Evolutionary conservation across 495 filamentous ascomycete genomes (phyloP).

Genomic region (Penicillium paxilli): DNA sequence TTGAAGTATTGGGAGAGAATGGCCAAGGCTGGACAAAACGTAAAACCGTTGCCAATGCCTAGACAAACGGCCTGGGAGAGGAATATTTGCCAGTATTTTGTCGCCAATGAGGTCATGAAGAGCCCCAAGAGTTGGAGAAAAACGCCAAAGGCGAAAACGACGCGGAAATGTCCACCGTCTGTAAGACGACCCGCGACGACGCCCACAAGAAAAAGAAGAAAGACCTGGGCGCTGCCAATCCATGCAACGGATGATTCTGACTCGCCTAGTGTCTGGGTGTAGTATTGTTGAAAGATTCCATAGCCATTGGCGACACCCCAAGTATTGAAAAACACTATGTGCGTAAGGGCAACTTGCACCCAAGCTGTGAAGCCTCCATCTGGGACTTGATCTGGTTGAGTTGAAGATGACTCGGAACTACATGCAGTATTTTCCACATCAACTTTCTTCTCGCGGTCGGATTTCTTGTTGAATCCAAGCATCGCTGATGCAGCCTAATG

Average conservation of each 20-base stretch:
- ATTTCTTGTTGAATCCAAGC: neutral
- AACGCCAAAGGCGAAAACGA: conserved; percentile 26
- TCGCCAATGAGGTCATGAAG: conserved; percentile 48
- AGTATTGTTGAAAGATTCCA: conserved; percentile 51
- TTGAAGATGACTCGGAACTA: neutral
- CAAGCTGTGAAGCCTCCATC: neutral
- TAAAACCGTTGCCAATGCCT: conserved; percentile 39
- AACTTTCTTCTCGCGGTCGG: neutral
- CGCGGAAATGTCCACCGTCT: conserved; percentile 43
- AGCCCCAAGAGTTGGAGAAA: conserved; percentile 46
- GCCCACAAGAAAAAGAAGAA: conserved; percentile 42
- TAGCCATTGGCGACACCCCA: conserved; percentile 47
- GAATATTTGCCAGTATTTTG: conserved; percentile 39
- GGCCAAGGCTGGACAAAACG: conserved; percentile 44
- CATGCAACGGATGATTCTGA: conserved; percentile 40
- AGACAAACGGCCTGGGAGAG: conserved; percentile 41
- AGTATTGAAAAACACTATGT: neutral
- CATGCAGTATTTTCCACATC: neutral
- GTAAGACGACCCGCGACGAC: conserved; percentile 43
- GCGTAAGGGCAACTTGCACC: neutral
- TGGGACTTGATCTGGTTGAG: neutral
- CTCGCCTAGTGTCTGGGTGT: conserved; percentile 28
- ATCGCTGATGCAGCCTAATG: no score
- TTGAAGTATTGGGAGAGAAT: conserved; percentile 45
- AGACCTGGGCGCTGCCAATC: conserved; percentile 48